phyloP scores from a whole-genome alignment of 495 filamentous ascomycete species.

The Aspergillus olivimuriae region DNA sequence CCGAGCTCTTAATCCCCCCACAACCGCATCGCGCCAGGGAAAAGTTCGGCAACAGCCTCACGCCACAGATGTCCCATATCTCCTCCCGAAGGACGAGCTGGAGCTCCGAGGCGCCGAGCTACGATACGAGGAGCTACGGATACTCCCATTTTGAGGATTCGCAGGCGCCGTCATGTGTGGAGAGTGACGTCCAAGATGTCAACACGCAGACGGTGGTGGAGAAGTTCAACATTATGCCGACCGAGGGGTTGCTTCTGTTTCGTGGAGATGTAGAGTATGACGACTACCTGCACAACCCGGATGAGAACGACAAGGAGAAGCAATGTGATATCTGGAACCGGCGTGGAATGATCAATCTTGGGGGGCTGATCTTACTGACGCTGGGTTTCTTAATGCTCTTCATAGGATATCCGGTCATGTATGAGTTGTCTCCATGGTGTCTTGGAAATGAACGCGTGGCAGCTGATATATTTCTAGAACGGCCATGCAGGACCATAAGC shows the following conservation, averaged over 20 bases:
- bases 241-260: conserved; percentile 62
- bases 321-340: conserved; percentile 64
- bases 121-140: conserved; percentile 43
- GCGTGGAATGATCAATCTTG: conserved; percentile 61
- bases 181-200: conserved; percentile 59
- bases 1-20: conserved; percentile 57
- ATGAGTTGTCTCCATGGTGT: conserved; percentile 8
- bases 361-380: conserved; percentile 55
- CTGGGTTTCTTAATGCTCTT: conserved; percentile 62
- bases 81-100: conserved; percentile 54
- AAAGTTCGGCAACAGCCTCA: conserved; percentile 32
- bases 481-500: conserved; percentile 40
- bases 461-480: conserved; percentile 38
- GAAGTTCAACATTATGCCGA: conserved; percentile 73
- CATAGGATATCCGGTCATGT: conserved; percentile 71
- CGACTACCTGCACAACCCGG: conserved; percentile 70
- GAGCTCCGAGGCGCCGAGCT: conserved; percentile 50
- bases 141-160: conserved; percentile 47
- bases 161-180: conserved; percentile 52
- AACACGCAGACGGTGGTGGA: conserved; percentile 75
- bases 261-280: conserved; percentile 76
- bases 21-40: conserved; percentile 39
- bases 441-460: not conserved
- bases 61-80: conserved; percentile 36
- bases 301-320: conserved; percentile 56